phyloP scores from a whole-genome alignment of 345 rosid species.

The Hibiscus syriacus region DNA sequence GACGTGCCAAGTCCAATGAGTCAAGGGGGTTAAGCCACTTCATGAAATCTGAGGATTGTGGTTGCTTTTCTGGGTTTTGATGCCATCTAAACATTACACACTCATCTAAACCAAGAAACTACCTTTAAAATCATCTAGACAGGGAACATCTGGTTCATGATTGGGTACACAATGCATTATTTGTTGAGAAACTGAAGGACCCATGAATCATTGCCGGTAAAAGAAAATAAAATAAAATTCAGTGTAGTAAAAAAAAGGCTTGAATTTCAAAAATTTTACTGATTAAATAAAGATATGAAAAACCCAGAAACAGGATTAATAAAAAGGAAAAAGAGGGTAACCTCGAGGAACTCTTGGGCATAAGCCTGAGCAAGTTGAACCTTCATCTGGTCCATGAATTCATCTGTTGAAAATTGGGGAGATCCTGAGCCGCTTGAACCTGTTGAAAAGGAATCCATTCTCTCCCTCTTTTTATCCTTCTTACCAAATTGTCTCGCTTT shows the following conservation, averaged over 20 bases:
- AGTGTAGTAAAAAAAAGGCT: neutral
- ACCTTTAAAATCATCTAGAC: neutral
- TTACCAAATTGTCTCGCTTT: neutral
- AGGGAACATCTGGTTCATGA: too few relatives aligned
- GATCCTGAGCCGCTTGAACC: constrained; percentile 36
- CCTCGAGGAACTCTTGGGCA: constrained; percentile 80
- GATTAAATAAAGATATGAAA: neutral
- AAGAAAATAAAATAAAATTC: too few relatives aligned
- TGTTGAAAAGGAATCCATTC: constrained; percentile 63
- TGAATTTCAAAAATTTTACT: neutral
- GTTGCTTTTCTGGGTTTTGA: neutral
- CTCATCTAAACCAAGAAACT: neutral
- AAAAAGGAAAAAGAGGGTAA: constrained; percentile 6
- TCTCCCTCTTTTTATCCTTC: neutral
- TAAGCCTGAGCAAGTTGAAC: constrained; percentile 70
- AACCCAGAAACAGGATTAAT: neutral
- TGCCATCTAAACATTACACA: neutral
- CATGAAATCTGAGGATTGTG: neutral
- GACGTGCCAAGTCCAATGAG: too few relatives aligned
- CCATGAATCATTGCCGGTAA: too few relatives aligned
- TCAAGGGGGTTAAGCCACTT: too few relatives aligned
- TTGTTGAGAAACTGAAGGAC: too few relatives aligned
- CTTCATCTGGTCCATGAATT: constrained; percentile 64
- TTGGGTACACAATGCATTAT: too few relatives aligned
- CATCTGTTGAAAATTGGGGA: constrained; percentile 37